These are phyloP conservation scores for Podospora australis DNA, from an alignment of 495 filamentous ascomycete species.

Conservation along the genomic window DNA sequence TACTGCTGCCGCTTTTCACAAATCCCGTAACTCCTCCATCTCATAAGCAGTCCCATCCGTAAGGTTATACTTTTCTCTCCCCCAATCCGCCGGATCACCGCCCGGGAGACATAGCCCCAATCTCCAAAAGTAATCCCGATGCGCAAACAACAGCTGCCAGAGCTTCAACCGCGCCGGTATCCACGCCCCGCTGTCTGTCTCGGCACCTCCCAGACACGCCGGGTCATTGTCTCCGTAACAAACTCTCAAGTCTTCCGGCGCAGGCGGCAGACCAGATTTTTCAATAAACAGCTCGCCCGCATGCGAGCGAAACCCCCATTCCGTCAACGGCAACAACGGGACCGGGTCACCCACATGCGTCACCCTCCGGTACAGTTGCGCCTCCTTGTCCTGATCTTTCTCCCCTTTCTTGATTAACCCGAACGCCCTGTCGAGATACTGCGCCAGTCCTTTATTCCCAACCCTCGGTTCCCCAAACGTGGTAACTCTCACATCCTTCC, in stretches of 20 bases:
- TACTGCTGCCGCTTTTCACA: neutral
- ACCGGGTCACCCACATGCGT: slow-evolving; percentile 87
- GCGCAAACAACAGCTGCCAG: slow-evolving; percentile 90
- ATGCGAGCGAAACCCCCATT: slow-evolving; percentile 86
- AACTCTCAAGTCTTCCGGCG: slow-evolving; percentile 55
- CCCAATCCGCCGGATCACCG: slow-evolving; percentile 66
- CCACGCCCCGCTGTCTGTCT: slow-evolving; percentile 16
- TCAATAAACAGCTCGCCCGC: slow-evolving; percentile 81
- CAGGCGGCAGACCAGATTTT: slow-evolving; percentile 60
- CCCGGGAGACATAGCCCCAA: slow-evolving; percentile 85
- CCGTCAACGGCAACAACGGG: slow-evolving; percentile 72
- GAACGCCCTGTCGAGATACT: slow-evolving; percentile 65
- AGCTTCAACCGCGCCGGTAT: slow-evolving; percentile 63
- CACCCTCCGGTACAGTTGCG: slow-evolving; percentile 60
- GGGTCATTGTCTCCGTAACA: slow-evolving; percentile 68
- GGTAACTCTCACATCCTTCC: slow-evolving; percentile 63
- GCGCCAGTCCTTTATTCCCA: slow-evolving; percentile 66
- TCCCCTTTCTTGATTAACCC: slow-evolving; percentile 33
- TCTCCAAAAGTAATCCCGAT: slow-evolving; percentile 95
- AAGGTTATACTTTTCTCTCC: slow-evolving; percentile 38
- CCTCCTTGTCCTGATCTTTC: slow-evolving; percentile 16
- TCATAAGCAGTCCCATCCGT: slow-evolving; percentile 1
- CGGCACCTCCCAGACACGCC: slow-evolving; percentile 59
- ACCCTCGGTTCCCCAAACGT: slow-evolving; percentile 90
- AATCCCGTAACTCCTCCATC: slow-evolving; percentile 12